Evolutionary conservation across 2,329 filamentous ascomycete genomes (phyloP).

Genomic region (Colletotrichum simmondsii): DNA sequence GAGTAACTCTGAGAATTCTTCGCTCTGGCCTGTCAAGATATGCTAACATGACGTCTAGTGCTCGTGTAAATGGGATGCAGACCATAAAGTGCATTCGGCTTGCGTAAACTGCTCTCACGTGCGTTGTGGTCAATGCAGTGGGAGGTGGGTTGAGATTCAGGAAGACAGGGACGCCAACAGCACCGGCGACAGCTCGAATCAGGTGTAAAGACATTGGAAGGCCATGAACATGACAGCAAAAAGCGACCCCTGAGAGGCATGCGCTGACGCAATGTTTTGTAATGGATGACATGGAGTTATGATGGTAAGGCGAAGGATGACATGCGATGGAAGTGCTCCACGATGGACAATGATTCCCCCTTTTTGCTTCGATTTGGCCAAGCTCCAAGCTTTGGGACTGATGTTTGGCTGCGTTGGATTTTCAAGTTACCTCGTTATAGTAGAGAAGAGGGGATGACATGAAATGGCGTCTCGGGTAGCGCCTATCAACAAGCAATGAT

Average conservation of each 20-base stretch:
- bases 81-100: background rate
- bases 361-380: background rate
- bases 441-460: background rate
- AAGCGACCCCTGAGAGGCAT: background rate
- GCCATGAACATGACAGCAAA: background rate
- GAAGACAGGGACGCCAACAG: background rate
- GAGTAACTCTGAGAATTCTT: constrained; percentile 30
- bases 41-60: constrained; percentile 20
- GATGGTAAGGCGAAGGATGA: background rate
- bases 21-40: background rate
- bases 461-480: background rate
- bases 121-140: constrained; percentile 17
- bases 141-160: background rate
- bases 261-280: background rate
- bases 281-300: background rate
- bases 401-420: background rate
- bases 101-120: constrained; percentile 20
- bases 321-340: background rate
- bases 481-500: background rate
- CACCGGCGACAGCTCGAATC: background rate
- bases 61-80: constrained; percentile 1
- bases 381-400: background rate
- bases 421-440: background rate
- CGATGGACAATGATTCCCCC: background rate
- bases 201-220: background rate